phyloP scores from a whole-genome alignment of 257 asterid genomes.

The Solanum chilense region DNA sequence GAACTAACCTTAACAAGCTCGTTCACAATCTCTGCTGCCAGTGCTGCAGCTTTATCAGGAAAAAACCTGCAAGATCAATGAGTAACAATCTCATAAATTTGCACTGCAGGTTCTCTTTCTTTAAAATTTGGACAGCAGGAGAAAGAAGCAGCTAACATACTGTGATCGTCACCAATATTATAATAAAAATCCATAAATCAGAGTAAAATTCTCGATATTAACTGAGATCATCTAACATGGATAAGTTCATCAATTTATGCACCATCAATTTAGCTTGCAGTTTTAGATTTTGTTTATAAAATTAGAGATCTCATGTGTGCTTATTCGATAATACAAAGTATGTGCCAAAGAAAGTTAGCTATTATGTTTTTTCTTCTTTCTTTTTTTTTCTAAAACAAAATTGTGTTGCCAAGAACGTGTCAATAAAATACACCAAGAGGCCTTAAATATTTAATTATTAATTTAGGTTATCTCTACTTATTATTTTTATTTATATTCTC shows the following conservation, averaged over 20 bases:
- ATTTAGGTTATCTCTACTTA: too few relatives aligned
- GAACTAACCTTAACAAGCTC: slow-evolving; percentile 57
- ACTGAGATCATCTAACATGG: not conserved
- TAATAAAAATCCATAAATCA: not conserved
- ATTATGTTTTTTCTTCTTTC: too few relatives aligned
- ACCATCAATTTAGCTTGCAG: not conserved
- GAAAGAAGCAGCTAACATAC: not conserved
- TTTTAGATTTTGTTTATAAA: too few relatives aligned
- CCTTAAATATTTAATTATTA: not conserved
- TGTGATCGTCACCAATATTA: not conserved
- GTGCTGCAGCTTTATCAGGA: slow-evolving; percentile 63
- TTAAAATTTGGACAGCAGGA: not conserved
- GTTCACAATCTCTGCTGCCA: slow-evolving; percentile 45
- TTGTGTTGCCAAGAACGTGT: not conserved
- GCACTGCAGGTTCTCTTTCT: not conserved
- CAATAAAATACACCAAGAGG: not conserved
- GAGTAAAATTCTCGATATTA: not conserved
- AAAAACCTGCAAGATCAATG: slow-evolving; percentile 37
- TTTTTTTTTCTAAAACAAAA: too few relatives aligned
- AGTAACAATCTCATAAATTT: not conserved
- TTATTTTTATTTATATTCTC: too few relatives aligned
- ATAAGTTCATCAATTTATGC: not conserved
- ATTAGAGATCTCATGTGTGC: too few relatives aligned
- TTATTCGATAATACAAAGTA: too few relatives aligned
- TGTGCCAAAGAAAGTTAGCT: too few relatives aligned